Evolutionary conservation across 139 green algal genomes (phyloP), one percentile per base, ranked within the genome.

Genomic region (Trebouxia sp.): DNA sequence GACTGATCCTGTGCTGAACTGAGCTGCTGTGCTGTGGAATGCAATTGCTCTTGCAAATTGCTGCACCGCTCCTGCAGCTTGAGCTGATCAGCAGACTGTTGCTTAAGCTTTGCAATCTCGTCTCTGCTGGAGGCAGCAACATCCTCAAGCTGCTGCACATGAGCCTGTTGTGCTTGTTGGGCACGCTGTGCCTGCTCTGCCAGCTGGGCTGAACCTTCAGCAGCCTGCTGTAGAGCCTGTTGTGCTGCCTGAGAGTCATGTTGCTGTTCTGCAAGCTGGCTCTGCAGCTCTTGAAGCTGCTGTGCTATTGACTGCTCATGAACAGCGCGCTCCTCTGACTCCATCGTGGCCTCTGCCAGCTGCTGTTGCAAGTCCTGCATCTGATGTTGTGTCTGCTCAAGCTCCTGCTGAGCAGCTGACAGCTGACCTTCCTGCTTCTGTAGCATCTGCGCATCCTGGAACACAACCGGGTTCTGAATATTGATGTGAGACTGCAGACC

Each of bases 201-300:
- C n/a, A 26, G 14, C 17, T 30, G 35, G 8, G n/a, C 70, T 43
- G 24, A 79, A 9, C 56, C 32, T 28, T 55, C 79, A 47, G 37
- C 70, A 28, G 81, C 53, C 56, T 78, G 48, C 7, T 53, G 51
- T 26, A 75, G 42, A 15, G 56, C 45, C 72, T 53, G 28, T 12
- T 80, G 50, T 8, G n/a, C 75, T n/a, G 66, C 65, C 14, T 47
- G 12, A 32, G 32, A 55, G 4, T 76, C 48, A 32, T 26, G 11
- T 15, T 82, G 43, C 76, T 43, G 28, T 43, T 51, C 58, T 45
- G 38, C 84, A 38, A 79, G 55, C 76, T 83, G 69, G 41, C 17
- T 45, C 10, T 45, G 48, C 76, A 79, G 7, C 26, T 5, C 65
- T 28, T 80, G 55, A n/a, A 69, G 32, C 65, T 83, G 80, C 26